A percentile compares a stretch with the other conserved stretches of the same genome.
Evolutionary conservation across 306 rosid species (phyloP).

Genomic region (Vachellia pachyceras): DNA sequence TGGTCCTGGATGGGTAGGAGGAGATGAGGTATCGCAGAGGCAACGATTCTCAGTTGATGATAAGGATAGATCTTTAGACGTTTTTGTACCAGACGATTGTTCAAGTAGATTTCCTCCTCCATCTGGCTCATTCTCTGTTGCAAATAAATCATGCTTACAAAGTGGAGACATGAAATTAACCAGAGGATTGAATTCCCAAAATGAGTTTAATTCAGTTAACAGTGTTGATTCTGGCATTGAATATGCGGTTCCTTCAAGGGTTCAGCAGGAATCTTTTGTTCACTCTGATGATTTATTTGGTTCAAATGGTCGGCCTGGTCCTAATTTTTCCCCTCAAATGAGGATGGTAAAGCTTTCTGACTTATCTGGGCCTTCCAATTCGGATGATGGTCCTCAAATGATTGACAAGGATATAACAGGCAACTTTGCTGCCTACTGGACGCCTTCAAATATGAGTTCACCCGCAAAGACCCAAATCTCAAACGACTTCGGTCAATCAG

Average conservation of each 20-base stretch:
- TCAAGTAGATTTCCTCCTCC: conserved; percentile 50
- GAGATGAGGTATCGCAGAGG: conserved; percentile 45
- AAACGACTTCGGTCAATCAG: conserved; percentile 45
- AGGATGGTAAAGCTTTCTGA: conserved; percentile 63
- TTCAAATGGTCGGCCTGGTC: conserved; percentile 41
- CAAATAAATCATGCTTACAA: conserved; percentile 51
- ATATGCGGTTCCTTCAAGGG: conserved; percentile 41
- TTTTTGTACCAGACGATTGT: conserved; percentile 42
- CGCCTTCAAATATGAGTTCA: conserved; percentile 32
- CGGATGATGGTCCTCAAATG: conserved; percentile 49
- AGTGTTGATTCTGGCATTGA: conserved; percentile 44
- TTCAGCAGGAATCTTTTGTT: conserved; percentile 48
- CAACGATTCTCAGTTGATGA: conserved; percentile 42
- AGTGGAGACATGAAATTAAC: conserved; percentile 49
- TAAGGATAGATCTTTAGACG: conserved; percentile 46
- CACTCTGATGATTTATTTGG: conserved; percentile 47
- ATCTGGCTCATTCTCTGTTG: conserved; percentile 47
- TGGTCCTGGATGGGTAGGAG: conserved; percentile 72
- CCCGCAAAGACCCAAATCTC: conserved; percentile 46
- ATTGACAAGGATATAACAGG: conserved; percentile 35
- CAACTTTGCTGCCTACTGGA: conserved; percentile 32
- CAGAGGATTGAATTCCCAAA: conserved; percentile 51
- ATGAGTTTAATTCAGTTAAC: conserved; percentile 47
- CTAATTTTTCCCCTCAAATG: conserved; percentile 52
- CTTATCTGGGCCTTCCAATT: conserved; percentile 51